Base-by-base conservation (phyloP, 2,329 filamentous ascomycete species). In the Didymellaceae sp. region DNA sequence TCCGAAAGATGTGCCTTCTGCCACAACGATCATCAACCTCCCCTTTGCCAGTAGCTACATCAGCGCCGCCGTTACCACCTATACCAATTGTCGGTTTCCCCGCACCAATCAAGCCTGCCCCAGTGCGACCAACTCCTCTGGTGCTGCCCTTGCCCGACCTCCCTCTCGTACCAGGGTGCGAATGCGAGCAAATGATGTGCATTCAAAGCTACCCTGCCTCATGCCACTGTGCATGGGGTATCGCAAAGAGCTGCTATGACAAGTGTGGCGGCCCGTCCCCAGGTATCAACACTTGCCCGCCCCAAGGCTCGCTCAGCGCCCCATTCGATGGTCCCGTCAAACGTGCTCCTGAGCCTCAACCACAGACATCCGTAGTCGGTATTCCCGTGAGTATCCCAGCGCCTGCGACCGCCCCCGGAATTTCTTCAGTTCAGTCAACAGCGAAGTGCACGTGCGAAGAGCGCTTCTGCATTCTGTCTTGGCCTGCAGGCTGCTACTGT, bases 401-500 rank as follows among this genome's bases (percentile, higher is more conserved):
- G n/a, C n/a, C n/a, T n/a, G n/a, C n/a, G n/a, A n/a, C n/a, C n/a
- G n/a, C n/a, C n/a, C n/a, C n/a, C n/a, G n/a, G n/a, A n/a, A n/a
- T n/a, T n/a, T n/a, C n/a, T n/a, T n/a, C n/a, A n/a, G n/a, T n/a
- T n/a, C n/a, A n/a, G n/a, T n/a, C n/a, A 8, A 10, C 10, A 1
- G 5, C 17, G 1, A 32, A 30, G 16, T 72, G 68, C 44, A 41
- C 50, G 18, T 72, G 64, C 49, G 63, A 67, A 4, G 13, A 42
- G 4, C 32, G 45, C 10, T 33, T 41, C 11, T 72, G 69, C 41
- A 32, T 54, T 1, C 54, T 62, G 34, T 17, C 55, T 7, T 68
- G 54, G 51, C 68, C 69, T 6, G 44, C 66, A n/a, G 61, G 58
- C 11, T 72, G 69, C 54, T 54, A 64, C 35, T 72, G 69, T 42